phyloP scores from a whole-genome alignment of 768 basidiomycete species.

The Neoboletus brunneissimus region DNA sequence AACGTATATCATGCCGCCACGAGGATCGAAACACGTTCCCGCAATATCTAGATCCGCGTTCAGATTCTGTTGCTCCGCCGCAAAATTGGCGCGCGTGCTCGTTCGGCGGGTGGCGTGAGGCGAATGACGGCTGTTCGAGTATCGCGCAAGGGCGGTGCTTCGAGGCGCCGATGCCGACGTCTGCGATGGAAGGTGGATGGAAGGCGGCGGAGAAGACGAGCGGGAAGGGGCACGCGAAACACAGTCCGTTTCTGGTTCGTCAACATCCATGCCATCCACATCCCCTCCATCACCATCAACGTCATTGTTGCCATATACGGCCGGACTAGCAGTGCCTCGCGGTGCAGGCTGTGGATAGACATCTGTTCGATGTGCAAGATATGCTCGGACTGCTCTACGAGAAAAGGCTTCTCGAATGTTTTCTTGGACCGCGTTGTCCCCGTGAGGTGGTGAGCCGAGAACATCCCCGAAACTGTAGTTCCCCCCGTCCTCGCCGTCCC shows the following conservation, averaged over 20 bases:
- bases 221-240: slow-evolving; percentile 49
- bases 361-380: slow-evolving; percentile 26
- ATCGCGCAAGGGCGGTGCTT: slow-evolving; percentile 16
- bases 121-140: slow-evolving; percentile 18
- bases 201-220: slow-evolving; percentile 46
- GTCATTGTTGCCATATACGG: slow-evolving; percentile 20
- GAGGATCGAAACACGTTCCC: slow-evolving; percentile 72
- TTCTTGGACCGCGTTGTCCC: slow-evolving; percentile 53
- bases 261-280: slow-evolving; percentile 48
- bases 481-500: slow-evolving; percentile 31
- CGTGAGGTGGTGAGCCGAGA: slow-evolving; percentile 54
- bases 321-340: slow-evolving; percentile 14
- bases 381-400: slow-evolving; percentile 44
- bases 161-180: slow-evolving; percentile 22
- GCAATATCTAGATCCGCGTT: slow-evolving; percentile 52
- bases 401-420: slow-evolving; percentile 56
- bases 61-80: slow-evolving; percentile 16
- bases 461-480: slow-evolving; percentile 43
- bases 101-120: slow-evolving; percentile 20
- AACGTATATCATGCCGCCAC: slow-evolving; percentile 64
- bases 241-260: slow-evolving; percentile 52
- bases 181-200: slow-evolving; percentile 31
- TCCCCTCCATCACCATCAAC: slow-evolving; percentile 31
- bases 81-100: slow-evolving; percentile 7
- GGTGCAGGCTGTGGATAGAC: slow-evolving; percentile 20